Percentiles rank a stretch among this genome's conserved stretches.
Conservation (phyloP, 2,329 filamentous ascomycete genomes). For the Diaporthe citrichinensis region DNA sequence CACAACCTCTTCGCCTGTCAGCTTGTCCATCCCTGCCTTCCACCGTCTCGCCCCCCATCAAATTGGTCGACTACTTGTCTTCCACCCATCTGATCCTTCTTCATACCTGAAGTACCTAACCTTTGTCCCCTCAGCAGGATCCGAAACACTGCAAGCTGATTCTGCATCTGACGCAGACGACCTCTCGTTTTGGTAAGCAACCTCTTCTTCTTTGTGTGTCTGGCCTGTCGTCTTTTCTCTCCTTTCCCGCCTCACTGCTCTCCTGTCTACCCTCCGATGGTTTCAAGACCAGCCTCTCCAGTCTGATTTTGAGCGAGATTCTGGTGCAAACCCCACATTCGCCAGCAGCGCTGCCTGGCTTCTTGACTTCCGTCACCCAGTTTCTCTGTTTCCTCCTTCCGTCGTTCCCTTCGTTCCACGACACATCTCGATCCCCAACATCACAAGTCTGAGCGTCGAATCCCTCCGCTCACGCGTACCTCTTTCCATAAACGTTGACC, state of each 20-base stretch:
- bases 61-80: background rate
- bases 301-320: no score
- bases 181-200: background rate
- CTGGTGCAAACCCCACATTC: background rate
- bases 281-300: no score
- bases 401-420: background rate
- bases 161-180: background rate
- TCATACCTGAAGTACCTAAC: background rate
- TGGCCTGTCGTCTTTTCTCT: background rate
- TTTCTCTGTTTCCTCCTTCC: background rate
- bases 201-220: background rate
- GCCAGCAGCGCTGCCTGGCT: background rate
- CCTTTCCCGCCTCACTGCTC: background rate
- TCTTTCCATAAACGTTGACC: background rate
- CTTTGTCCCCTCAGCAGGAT: background rate
- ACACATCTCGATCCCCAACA: background rate
- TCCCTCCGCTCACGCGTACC: background rate
- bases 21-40: no score
- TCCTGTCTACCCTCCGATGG: background rate
- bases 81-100: background rate
- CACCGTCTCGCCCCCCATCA: background rate
- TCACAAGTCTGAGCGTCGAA: background rate
- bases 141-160: conserved; percentile 1
- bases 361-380: background rate
- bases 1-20: background rate